Evolutionary conservation across 2,329 filamentous ascomycete species (phyloP).

Genomic region (Aspergillus pseudoglaucus): DNA sequence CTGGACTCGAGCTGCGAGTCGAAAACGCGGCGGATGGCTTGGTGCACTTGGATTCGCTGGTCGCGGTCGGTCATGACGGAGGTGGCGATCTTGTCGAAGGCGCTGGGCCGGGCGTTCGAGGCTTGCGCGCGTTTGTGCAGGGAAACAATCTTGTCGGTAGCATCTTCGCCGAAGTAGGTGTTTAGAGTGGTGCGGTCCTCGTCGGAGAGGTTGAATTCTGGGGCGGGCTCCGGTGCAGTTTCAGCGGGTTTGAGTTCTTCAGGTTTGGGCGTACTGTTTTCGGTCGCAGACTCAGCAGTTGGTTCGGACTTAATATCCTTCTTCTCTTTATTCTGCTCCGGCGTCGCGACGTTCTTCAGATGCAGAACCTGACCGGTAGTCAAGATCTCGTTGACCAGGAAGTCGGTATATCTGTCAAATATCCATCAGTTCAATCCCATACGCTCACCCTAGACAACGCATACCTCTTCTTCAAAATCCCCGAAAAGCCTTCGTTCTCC

Average conservation of each 20-base stretch:
- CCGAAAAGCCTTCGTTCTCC: constrained; percentile 54
- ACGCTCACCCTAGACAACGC: background rate
- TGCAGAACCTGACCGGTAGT: constrained; percentile 71
- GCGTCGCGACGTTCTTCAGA: constrained; percentile 47
- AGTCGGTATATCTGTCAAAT: constrained; percentile 69
- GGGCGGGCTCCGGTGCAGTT: constrained; percentile 4
- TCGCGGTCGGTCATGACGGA: constrained; percentile 54
- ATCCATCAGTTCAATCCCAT: constrained; percentile 1
- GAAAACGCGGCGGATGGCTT: constrained; percentile 70
- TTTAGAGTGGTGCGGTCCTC: constrained; percentile 41
- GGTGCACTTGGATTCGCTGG: constrained; percentile 57
- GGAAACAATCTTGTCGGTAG: constrained; percentile 45
- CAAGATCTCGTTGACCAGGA: constrained; percentile 82
- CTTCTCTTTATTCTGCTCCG: constrained; percentile 11
- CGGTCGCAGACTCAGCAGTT: constrained; percentile 9
- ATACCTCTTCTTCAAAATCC: constrained; percentile 61
- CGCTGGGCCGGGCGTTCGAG: constrained; percentile 48
- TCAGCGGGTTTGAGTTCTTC: constrained; percentile 7
- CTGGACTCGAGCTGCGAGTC: constrained; percentile 68
- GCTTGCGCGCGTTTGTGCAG: constrained; percentile 51
- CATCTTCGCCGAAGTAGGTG: constrained; percentile 46
- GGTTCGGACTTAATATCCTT: constrained; percentile 7
- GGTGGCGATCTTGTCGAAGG: constrained; percentile 50
- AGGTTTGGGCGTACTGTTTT: constrained; percentile 7
- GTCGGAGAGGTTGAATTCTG: constrained; percentile 31